These are phyloP conservation scores for Symbiotaphrina buchneri DNA, from an alignment of 495 filamentous ascomycete species.

Conservation along the genomic window DNA sequence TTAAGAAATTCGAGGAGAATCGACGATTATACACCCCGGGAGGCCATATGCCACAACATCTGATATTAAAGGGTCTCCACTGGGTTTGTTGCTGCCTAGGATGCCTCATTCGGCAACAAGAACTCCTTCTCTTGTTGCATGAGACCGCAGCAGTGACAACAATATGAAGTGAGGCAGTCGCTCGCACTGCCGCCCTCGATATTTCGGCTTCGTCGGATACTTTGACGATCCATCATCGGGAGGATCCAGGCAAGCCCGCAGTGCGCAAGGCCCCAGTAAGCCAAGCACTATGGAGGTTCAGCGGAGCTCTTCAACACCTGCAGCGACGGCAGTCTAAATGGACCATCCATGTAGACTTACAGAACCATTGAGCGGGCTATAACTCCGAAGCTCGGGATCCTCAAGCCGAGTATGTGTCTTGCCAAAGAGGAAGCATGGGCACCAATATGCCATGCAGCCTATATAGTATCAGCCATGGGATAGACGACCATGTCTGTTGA, in stretches of 20 bases:
- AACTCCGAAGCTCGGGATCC: constrained; percentile 19
- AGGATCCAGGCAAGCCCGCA: constrained; percentile 17
- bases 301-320: background rate
- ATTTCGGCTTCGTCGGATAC: constrained; percentile 25
- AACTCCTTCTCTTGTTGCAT: constrained; percentile 33
- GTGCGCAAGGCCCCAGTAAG: constrained; percentile 2
- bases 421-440: constrained; percentile 30
- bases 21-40: background rate
- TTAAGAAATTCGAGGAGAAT: background rate
- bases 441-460: constrained; percentile 21
- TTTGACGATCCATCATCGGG: constrained; percentile 27
- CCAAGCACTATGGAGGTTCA: constrained; percentile 1
- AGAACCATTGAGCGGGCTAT: constrained; percentile 21
- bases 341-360: no score
- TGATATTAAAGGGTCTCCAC: background rate
- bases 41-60: background rate
- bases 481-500: background rate
- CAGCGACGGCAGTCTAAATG: no score
- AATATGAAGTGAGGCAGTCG: constrained; percentile 27
- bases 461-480: background rate
- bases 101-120: background rate
- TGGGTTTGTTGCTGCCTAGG: background rate
- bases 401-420: constrained; percentile 22
- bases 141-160: constrained; percentile 26
- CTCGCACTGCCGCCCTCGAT: constrained; percentile 26